These are phyloP conservation scores for Zoysia japonica DNA, from an alignment of 176 grass and related monocot species.

Conservation along the genomic window DNA sequence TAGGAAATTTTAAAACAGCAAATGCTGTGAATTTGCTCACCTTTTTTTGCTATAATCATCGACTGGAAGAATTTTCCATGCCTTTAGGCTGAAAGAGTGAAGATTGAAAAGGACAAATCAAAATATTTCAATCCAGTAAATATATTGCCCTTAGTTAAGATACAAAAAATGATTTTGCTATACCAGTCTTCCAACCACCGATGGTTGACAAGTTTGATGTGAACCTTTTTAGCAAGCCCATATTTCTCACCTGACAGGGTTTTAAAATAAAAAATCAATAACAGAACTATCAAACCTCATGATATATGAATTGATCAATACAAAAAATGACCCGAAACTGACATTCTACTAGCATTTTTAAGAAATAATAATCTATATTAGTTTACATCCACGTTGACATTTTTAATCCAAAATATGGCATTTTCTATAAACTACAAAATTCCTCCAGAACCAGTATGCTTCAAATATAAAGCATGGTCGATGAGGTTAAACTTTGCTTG, in stretches of 20 bases:
- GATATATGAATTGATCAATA: not conserved
- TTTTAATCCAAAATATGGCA: constrained; percentile 1
- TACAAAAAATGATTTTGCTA: constrained; percentile 24
- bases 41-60: constrained; percentile 82
- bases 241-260: not conserved
- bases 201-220: not conserved
- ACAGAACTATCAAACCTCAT: not conserved
- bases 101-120: constrained; percentile 9
- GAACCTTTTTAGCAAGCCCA: not conserved
- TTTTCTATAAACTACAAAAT: constrained; percentile 4
- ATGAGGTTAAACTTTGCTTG: constrained; percentile 19
- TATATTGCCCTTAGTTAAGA: constrained; percentile 17
- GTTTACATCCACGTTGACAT: not conserved
- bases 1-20: constrained; percentile 12
- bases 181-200: not conserved
- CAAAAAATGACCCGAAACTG: not conserved
- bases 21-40: constrained; percentile 32
- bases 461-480: not conserved
- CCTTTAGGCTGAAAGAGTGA: constrained; percentile 66
- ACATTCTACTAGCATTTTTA: constrained; percentile 1
- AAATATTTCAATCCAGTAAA: constrained; percentile 9
- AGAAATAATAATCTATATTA: not conserved
- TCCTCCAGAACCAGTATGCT: not conserved
- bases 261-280: not conserved
- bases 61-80: constrained; percentile 72